Conservation (phyloP, 2,329 filamentous ascomycete species). For the Didymella pinodella region DNA sequence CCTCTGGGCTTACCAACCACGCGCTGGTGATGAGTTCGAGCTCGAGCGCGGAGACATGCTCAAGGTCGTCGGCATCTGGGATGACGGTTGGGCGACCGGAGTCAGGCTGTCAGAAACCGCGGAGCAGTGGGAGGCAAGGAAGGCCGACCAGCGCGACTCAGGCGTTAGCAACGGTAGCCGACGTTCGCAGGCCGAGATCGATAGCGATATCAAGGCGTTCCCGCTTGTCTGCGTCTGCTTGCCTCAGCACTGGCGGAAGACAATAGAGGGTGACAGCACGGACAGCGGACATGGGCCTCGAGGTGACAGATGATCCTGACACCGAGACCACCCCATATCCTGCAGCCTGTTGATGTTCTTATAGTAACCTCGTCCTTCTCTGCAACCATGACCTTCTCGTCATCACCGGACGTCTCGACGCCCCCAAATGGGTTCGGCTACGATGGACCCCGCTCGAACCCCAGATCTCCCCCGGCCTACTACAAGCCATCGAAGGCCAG, state of each 20-base stretch:
- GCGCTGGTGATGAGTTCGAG: slow-evolving; percentile 90
- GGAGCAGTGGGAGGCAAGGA: slow-evolving; percentile 85
- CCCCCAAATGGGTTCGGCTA: slow-evolving; percentile 1
- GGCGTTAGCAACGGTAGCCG: slow-evolving; percentile 83
- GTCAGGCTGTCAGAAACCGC: slow-evolving; percentile 81
- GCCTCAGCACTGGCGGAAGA: slow-evolving; percentile 95
- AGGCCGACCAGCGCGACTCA: slow-evolving; percentile 85
- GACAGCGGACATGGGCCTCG: slow-evolving; percentile 42
- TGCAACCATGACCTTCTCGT: slow-evolving; percentile 23
- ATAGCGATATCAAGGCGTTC: slow-evolving; percentile 95
- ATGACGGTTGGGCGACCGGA: slow-evolving; percentile 98
- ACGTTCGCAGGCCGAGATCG: slow-evolving; percentile 41
- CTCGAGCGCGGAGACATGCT: slow-evolving; percentile 97
- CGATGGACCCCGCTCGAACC: slow-evolving; percentile 11
- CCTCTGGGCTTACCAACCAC: slow-evolving; percentile 95
- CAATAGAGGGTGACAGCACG: slow-evolving; percentile 81
- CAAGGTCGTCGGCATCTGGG: slow-evolving; percentile 98
- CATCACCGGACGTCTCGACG: slow-evolving; percentile 5
- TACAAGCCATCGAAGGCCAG: neutral
- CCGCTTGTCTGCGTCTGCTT: slow-evolving; percentile 95
- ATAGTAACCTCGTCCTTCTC: slow-evolving; percentile 37
- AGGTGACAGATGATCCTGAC: slow-evolving; percentile 46
- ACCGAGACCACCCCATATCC: slow-evolving; percentile 30
- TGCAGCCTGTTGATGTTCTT: slow-evolving; percentile 36
- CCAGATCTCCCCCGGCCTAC: slow-evolving; percentile 2